Conservation (phyloP, 345 rosid genomes). For the Luvunga scandens region DNA sequence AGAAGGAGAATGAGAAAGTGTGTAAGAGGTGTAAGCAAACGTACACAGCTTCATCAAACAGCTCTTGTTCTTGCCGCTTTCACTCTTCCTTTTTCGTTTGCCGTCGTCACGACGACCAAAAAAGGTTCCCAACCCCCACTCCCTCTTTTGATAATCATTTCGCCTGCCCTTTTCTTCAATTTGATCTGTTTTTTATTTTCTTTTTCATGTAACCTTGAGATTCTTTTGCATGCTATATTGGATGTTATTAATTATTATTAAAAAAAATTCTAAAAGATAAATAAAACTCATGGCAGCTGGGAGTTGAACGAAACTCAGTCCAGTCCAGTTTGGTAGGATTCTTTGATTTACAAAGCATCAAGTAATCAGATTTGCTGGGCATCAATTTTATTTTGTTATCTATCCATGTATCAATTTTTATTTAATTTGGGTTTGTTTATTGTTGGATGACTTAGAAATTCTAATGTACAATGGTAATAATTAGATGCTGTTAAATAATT, state of each 20-base stretch:
- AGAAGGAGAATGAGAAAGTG: slow-evolving; percentile 44
- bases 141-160: neutral
- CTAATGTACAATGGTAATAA: neutral
- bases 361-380: neutral
- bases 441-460: neutral
- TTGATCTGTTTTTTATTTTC: neutral
- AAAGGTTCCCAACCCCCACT: slow-evolving; percentile 39
- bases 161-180: neutral
- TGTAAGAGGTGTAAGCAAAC: slow-evolving; percentile 69
- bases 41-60: slow-evolving; percentile 54
- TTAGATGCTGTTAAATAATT: neutral
- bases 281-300: neutral
- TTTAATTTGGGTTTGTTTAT: neutral
- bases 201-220: neutral
- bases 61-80: slow-evolving; percentile 70
- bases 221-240: neutral
- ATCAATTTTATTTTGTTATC: neutral
- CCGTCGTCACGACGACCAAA: slow-evolving; percentile 97
- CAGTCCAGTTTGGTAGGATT: neutral
- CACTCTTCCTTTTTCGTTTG: slow-evolving; percentile 90
- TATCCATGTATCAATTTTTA: neutral
- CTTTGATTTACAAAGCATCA: neutral
- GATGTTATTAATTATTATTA: too few relatives aligned
- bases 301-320: neutral
- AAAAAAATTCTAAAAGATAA: too few relatives aligned